Evolutionary conservation across 495 filamentous ascomycete species (phyloP).

Genomic region (Cercophora newfieldiana): DNA sequence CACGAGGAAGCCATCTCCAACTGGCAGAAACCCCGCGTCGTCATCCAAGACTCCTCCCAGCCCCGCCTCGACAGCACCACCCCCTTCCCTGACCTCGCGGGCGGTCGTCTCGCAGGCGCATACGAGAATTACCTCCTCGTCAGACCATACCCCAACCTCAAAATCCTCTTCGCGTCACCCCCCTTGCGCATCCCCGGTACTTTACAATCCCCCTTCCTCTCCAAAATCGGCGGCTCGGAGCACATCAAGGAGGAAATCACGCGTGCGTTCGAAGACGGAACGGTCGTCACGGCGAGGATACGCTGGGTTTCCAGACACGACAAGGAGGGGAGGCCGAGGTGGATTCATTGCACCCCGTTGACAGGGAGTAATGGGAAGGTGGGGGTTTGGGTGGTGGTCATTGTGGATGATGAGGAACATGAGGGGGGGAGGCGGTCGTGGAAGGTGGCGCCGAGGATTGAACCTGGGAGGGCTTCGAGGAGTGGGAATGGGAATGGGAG

Average conservation of each 20-base stretch:
- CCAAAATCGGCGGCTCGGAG: constrained; percentile 56
- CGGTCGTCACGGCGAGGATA: constrained; percentile 61
- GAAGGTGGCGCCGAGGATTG: neutral
- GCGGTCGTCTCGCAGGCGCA: constrained; percentile 41
- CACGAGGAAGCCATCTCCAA: constrained; percentile 27
- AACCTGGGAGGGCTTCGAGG: neutral
- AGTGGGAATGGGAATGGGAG: neutral
- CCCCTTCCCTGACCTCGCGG: constrained; percentile 13
- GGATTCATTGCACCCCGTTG: constrained; percentile 65
- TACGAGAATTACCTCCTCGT: constrained; percentile 63
- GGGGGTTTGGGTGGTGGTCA: constrained; percentile 66
- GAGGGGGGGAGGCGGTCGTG: neutral
- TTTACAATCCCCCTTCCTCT: constrained; percentile 62
- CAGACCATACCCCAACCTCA: constrained; percentile 59
- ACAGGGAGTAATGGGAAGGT: constrained; percentile 56
- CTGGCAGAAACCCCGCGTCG: constrained; percentile 39
- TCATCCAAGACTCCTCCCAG: constrained; percentile 36
- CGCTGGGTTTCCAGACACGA: constrained; percentile 53
- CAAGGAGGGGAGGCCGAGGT: constrained; percentile 51
- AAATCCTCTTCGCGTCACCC: constrained; percentile 66
- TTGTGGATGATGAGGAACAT: constrained; percentile 53
- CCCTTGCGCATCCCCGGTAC: constrained; percentile 65
- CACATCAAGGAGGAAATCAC: constrained; percentile 54
- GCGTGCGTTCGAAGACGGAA: constrained; percentile 55
- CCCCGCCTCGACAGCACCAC: constrained; percentile 1